These are phyloP conservation scores for Glutinoglossum americanum DNA, from an alignment of 495 filamentous ascomycete species.

Conservation along the genomic window DNA sequence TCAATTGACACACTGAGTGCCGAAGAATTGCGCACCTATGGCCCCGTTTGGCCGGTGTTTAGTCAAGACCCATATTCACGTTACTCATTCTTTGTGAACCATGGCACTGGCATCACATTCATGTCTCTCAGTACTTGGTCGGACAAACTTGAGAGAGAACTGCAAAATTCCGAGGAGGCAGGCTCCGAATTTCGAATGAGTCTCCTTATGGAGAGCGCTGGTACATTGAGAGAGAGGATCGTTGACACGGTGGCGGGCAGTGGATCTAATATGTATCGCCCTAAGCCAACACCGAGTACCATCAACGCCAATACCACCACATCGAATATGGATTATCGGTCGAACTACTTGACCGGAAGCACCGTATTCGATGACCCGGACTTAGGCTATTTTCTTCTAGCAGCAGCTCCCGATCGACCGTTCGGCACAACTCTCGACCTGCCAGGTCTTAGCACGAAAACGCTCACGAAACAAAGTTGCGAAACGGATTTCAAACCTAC, in stretches of 20 bases:
- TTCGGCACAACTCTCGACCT: slow-evolving; percentile 43
- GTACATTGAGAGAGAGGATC: slow-evolving; percentile 36
- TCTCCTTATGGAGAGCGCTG: slow-evolving; percentile 39
- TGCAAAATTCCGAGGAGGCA: slow-evolving; percentile 37
- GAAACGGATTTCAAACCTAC: slow-evolving; percentile 3
- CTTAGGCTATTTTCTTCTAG: slow-evolving; percentile 60
- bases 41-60: slow-evolving; percentile 48
- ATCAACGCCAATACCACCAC: too few species aligned
- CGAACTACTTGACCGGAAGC: slow-evolving; percentile 31
- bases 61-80: slow-evolving; percentile 47
- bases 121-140: slow-evolving; percentile 57
- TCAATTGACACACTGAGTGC: slow-evolving; percentile 33
- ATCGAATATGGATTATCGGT: not conserved
- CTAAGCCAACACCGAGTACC: too few species aligned
- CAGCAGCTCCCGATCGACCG: slow-evolving; percentile 38
- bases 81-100: slow-evolving; percentile 63
- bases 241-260: not conserved
- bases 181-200: slow-evolving; percentile 55
- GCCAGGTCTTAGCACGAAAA: not conserved
- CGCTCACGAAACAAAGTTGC: too few species aligned
- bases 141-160: slow-evolving; percentile 51
- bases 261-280: too few species aligned
- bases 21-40: slow-evolving; percentile 24
- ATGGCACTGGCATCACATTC: slow-evolving; percentile 42
- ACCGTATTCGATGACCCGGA: slow-evolving; percentile 50